Conservation (phyloP, 768 basidiomycete genomes). For the Lentinula lateritia region DNA sequence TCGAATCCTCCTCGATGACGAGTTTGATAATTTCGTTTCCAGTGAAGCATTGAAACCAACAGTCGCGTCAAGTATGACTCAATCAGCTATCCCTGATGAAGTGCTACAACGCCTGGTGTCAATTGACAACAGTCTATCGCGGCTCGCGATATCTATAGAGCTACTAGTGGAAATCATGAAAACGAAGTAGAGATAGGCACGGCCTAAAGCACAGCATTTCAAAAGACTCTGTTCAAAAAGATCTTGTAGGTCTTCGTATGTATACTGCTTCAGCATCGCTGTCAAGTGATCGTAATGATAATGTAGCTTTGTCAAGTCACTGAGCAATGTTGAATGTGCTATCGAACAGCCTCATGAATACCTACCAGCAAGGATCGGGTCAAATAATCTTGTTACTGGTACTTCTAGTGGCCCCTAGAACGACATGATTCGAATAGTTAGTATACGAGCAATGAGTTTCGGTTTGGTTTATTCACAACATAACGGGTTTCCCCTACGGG, state of each 20-base stretch:
- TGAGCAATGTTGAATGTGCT: no score
- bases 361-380: no score
- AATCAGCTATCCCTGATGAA: constrained; percentile 18
- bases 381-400: no score
- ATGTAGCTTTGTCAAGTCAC: no score
- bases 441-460: background rate
- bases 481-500: background rate
- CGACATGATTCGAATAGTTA: no score
- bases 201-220: no score
- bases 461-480: background rate
- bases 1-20: constrained; percentile 24
- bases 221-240: no score
- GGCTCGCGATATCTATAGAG: constrained; percentile 32
- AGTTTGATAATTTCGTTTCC: constrained; percentile 26
- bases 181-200: background rate
- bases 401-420: no score
- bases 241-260: no score
- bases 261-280: no score
- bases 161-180: constrained; percentile 21
- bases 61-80: background rate
- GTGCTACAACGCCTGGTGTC: constrained; percentile 24
- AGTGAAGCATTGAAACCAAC: background rate
- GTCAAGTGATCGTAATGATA: no score
- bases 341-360: no score
- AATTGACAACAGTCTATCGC: constrained; percentile 28